These are phyloP conservation scores for Plectranthus barbatus DNA, from an alignment of 257 asterid species.

Conservation along the genomic window DNA sequence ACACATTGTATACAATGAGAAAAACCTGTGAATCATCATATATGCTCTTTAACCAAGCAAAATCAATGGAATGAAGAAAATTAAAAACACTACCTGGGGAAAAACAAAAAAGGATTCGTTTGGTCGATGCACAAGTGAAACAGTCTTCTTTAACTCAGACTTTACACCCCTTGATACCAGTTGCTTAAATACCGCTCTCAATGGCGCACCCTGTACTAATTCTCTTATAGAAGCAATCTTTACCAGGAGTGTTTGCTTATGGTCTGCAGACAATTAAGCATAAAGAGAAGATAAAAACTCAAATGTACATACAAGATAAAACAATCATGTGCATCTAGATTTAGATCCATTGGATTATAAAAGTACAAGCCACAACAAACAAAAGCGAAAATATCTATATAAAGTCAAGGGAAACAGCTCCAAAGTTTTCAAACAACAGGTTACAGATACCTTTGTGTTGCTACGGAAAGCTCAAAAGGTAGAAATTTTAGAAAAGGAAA, in stretches of 20 bases:
- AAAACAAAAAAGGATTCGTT: constrained; percentile 83
- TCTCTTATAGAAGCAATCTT: constrained; percentile 89
- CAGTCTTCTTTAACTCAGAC: constrained; percentile 47
- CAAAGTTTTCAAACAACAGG: constrained; percentile 4
- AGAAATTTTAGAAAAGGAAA: constrained; percentile 49
- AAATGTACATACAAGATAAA: constrained; percentile 1
- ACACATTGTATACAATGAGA: constrained; percentile 5
- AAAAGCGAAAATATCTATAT: neutral
- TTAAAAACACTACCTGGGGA: constrained; percentile 53
- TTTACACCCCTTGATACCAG: constrained; percentile 55
- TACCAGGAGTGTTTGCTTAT: constrained; percentile 52
- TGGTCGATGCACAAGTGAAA: constrained; percentile 88
- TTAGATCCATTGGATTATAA: neutral
- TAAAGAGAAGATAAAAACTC: constrained; percentile 13
- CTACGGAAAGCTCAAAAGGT: constrained; percentile 41
- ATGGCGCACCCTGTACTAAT: constrained; percentile 87
- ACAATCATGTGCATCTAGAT: neutral
- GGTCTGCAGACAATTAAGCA: constrained; percentile 35
- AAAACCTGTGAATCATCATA: neutral
- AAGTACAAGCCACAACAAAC: neutral
- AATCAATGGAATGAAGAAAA: constrained; percentile 9
- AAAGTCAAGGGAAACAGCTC: neutral
- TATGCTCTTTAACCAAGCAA: neutral
- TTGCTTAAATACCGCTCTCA: constrained; percentile 68
- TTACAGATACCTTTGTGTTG: constrained; percentile 21